phyloP scores from a whole-genome alignment of 192 early-diverging fungal species.

The Coemansia guatemalensis region DNA sequence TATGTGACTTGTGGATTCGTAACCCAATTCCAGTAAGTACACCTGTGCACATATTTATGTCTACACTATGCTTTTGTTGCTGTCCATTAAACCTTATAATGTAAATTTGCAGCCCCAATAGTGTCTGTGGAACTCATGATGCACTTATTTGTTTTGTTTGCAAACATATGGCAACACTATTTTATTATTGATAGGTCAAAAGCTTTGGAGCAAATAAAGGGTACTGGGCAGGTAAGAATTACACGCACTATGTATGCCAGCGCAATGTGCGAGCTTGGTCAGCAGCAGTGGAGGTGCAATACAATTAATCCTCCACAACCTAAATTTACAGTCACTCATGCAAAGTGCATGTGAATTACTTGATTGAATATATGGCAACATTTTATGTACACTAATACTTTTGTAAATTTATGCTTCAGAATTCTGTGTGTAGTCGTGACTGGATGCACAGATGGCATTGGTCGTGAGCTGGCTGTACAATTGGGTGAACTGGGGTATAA shows the following conservation, averaged over 20 bases:
- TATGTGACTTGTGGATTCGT: conserved; percentile 45
- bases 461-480: conserved; percentile 88
- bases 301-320: too few relatives aligned
- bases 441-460: conserved; percentile 96
- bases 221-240: conserved; percentile 53
- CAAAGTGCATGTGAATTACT: not conserved
- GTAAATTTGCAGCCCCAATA: not conserved
- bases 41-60: not conserved
- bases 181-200: conserved; percentile 18
- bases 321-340: too few relatives aligned
- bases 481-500: conserved; percentile 83
- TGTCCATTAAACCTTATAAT: not conserved
- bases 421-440: conserved; percentile 66
- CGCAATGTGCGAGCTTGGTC: too few relatives aligned
- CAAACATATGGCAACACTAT: not conserved
- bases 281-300: too few relatives aligned
- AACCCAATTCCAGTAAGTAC: conserved; percentile 34
- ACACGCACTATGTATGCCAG: too few relatives aligned
- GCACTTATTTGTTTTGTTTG: not conserved
- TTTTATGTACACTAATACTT: too few relatives aligned
- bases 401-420: not conserved
- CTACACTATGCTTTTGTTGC: not conserved
- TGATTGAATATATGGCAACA: not conserved
- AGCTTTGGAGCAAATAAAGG: conserved; percentile 52
- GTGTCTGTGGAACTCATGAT: not conserved